Evolutionary conservation across 2,329 filamentous ascomycete genomes (phyloP), one percentile per base, ranked within the genome.

Genomic region (Ceratocystis variospora): DNA sequence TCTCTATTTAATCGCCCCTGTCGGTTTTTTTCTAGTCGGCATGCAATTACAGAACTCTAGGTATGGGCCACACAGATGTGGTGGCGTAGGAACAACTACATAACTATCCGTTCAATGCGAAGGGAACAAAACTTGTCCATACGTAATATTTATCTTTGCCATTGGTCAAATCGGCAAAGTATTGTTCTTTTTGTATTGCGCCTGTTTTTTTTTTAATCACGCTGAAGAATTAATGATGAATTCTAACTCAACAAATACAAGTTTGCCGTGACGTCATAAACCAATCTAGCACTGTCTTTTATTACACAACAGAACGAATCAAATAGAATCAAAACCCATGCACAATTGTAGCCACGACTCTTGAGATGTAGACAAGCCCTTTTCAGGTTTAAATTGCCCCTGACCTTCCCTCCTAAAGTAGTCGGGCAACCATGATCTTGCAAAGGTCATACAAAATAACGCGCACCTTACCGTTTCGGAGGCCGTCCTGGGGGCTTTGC

Each of bases 391-490:
- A 53, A 22, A 53, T 12, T 8, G 10, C n/a, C 48, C 3, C n/a
- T 15, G 5, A 3, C 55, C 17, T 4, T 22, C 12, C 5, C 6
- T 37, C 17, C 8, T 31, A 33, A 33, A 22, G 31, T 25, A 6
- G 53, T 5, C 37, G 12, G 37, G 37, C 37, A 41, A 12, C 37
- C 37, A 15, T 41, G 37, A 41, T 41, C 10, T 4, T 41, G 37
- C 37, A 12, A 41, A 41, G 10, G 12, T 41, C 37, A 4, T 41
- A 41, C 37, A 15, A 10, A 41, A 15, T 15, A 12, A 41, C 37
- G 37, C 8, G 37, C 37, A 41, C 37, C 3, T 41, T 41, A 41
- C 10, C 76, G 73, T 33, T 64, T 66, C 7, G 68, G 50, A 4
- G 66, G 70, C 68, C 74, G 45, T 8, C 65, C 65, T n/a, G 59